Evolutionary conservation across 148 eudicot species (phyloP).

Genomic region (Pharnaceum exiguum): DNA sequence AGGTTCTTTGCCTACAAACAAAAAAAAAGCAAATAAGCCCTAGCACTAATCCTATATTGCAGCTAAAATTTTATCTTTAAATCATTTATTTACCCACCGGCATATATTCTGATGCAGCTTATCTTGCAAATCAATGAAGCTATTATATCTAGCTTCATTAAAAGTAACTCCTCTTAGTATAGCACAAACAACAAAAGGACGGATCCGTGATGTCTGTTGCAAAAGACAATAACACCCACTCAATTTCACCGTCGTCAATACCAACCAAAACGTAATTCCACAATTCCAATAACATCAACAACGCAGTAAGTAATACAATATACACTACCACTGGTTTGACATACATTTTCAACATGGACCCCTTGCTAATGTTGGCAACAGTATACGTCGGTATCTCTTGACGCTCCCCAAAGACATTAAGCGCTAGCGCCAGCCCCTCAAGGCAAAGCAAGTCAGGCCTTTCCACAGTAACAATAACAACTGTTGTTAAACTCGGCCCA

Average conservation of each 20-base stretch:
- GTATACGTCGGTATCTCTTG: constrained; percentile 64
- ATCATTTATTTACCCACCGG: constrained; percentile 41
- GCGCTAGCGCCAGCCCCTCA: constrained; percentile 83
- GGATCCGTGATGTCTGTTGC: constrained; percentile 67
- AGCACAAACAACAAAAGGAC: constrained; percentile 92
- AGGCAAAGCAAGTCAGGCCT: constrained; percentile 98
- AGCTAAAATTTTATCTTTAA: neutral
- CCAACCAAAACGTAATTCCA: too few species aligned
- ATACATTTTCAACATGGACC: constrained; percentile 71
- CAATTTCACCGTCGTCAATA: too few species aligned
- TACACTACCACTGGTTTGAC: constrained; percentile 98
- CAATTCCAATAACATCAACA: too few species aligned
- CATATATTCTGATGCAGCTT: constrained; percentile 95
- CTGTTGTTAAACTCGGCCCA: too few species aligned
- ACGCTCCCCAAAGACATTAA: constrained; percentile 64
- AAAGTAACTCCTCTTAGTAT: constrained; percentile 85
- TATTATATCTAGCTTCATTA: constrained; percentile 84
- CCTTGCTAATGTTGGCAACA: constrained; percentile 32
- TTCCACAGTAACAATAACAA: neutral
- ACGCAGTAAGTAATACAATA: too few species aligned
- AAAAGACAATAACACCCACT: constrained; percentile 6
- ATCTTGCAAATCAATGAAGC: constrained; percentile 98
- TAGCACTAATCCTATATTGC: too few species aligned
- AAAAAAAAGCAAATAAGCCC: neutral
- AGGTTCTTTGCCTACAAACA: constrained; percentile 69